phyloP scores from a whole-genome alignment of 2,329 filamentous ascomycete species.

The Furcasterigmium furcatum region DNA sequence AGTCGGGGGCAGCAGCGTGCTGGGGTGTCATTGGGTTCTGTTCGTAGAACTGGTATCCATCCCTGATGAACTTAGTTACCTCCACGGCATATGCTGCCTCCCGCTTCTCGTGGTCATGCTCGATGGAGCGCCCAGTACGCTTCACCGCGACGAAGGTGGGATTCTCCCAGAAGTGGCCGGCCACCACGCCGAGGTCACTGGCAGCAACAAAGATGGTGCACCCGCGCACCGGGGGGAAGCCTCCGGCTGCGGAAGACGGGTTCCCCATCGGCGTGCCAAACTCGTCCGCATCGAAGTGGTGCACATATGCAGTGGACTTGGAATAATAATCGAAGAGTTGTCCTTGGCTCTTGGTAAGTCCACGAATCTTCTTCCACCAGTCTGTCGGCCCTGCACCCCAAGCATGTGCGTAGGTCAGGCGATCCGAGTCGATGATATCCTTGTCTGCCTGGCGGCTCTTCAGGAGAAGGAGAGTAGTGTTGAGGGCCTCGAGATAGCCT shows the following conservation, averaged over 20 bases:
- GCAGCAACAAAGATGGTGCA: constrained; percentile 1
- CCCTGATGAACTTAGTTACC: neutral
- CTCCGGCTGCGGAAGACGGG: neutral
- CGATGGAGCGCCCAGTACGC: too few relatives aligned
- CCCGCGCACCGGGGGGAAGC: neutral
- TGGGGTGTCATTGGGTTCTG: neutral
- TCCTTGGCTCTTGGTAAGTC: neutral
- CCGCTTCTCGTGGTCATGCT: neutral
- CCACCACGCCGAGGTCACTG: neutral
- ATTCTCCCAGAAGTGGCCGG: neutral
- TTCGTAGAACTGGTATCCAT: too few relatives aligned
- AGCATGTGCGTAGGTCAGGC: neutral
- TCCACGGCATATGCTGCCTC: neutral
- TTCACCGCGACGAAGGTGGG: constrained; percentile 1
- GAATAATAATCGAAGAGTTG: neutral
- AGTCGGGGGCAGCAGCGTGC: too few relatives aligned
- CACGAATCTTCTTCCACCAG: constrained; percentile 1
- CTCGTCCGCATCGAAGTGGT: neutral
- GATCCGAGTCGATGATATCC: neutral
- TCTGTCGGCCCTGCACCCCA: neutral
- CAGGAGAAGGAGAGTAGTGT: neutral
- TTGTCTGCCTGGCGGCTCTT: neutral
- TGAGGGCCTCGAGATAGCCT: neutral
- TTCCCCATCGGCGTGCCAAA: neutral
- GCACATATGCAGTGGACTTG: neutral